phyloP scores from a whole-genome alignment of 345 rosid species.

The Lepidium sativum region DNA sequence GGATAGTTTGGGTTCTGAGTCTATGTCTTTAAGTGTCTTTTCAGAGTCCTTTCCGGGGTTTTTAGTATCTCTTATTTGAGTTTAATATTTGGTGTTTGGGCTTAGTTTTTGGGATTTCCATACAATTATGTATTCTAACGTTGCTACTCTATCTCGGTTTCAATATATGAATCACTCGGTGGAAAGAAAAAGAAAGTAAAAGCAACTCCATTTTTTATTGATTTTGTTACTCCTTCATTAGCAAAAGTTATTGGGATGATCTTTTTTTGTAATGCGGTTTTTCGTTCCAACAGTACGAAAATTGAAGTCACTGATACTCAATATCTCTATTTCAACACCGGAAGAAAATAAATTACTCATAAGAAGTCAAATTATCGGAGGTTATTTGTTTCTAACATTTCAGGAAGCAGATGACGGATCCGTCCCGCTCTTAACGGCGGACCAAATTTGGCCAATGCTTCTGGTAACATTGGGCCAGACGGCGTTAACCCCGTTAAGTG shows the following conservation, averaged over 20 bases:
- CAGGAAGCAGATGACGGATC: slow-evolving; percentile 36
- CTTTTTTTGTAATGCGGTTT: neutral
- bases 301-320: neutral
- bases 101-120: too few species aligned
- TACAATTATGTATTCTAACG: too few species aligned
- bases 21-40: too few species aligned
- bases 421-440: slow-evolving; percentile 46
- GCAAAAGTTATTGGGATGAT: neutral
- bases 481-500: slow-evolving; percentile 43
- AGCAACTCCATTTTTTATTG: neutral
- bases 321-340: neutral
- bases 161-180: too few species aligned
- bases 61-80: too few species aligned
- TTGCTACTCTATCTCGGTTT: too few species aligned
- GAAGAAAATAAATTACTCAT: neutral
- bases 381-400: neutral
- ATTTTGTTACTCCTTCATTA: neutral
- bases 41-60: too few species aligned
- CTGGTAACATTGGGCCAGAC: slow-evolving; percentile 48
- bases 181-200: too few species aligned
- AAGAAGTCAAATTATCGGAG: neutral
- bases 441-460: slow-evolving; percentile 62
- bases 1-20: too few species aligned
- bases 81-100: too few species aligned
- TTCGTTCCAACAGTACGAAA: neutral